Evolutionary conservation across 441 rosid species (phyloP).

Genomic region (Gossypium trilobum): DNA sequence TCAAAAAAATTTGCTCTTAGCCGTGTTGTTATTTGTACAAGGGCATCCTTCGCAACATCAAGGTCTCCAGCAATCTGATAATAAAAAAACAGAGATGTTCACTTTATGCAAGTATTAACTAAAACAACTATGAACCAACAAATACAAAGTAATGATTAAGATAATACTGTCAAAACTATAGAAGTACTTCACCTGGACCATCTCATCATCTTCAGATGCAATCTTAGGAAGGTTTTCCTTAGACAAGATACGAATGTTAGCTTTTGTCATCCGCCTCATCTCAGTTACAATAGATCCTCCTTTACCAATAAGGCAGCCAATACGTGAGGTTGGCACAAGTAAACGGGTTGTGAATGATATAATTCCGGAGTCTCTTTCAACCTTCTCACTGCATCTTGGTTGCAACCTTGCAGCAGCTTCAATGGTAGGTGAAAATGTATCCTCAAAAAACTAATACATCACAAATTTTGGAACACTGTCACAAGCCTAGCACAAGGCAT

Average conservation of each 20-base stretch:
- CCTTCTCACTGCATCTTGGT: constrained; percentile 87
- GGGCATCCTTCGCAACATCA: constrained; percentile 92
- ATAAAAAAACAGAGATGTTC: constrained; percentile 13
- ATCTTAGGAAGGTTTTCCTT: constrained; percentile 84
- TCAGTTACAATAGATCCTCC: constrained; percentile 84
- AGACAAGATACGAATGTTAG: constrained; percentile 79
- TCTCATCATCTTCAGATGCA: constrained; percentile 83
- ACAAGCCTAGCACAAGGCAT: constrained; percentile 1
- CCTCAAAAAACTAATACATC: constrained; percentile 55
- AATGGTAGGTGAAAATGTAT: constrained; percentile 64
- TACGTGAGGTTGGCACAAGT: constrained; percentile 80
- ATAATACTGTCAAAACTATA: not conserved
- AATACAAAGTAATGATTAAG: not conserved
- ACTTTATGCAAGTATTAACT: constrained; percentile 6
- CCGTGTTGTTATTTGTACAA: constrained; percentile 61
- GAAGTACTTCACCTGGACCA: constrained; percentile 64
- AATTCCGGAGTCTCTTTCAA: constrained; percentile 87
- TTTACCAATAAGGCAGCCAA: constrained; percentile 95
- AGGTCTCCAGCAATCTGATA: constrained; percentile 82
- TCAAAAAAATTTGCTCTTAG: constrained; percentile 84
- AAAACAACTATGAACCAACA: not conserved
- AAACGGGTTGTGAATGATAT: constrained; percentile 76
- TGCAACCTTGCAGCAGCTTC: constrained; percentile 86
- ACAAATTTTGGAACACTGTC: constrained; percentile 8
- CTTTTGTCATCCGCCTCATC: constrained; percentile 80